A percentile compares a stretch with the other conserved stretches of the same genome.
Evolutionary conservation across 1,139 yeast genomes (phyloP).

Genomic region (Diutina rugosa): DNA sequence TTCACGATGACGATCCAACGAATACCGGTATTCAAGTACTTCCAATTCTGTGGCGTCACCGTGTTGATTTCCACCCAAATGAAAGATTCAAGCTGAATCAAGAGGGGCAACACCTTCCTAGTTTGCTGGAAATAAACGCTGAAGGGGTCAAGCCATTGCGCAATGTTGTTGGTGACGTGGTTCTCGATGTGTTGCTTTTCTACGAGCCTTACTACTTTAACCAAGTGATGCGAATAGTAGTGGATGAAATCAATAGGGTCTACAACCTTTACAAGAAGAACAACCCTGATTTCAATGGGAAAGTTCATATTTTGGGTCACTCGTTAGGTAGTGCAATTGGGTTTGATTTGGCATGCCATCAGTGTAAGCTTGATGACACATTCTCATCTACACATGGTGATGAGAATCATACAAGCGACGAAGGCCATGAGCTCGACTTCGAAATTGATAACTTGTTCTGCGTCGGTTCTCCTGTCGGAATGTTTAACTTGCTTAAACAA

Average conservation of each 20-base stretch:
- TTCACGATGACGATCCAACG: constrained; percentile 11
- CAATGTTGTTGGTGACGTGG: constrained; percentile 71
- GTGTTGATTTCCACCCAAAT: constrained; percentile 46
- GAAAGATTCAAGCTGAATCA: constrained; percentile 19
- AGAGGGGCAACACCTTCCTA: constrained; percentile 30
- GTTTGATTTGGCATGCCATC: constrained; percentile 60
- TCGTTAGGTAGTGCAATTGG: constrained; percentile 83
- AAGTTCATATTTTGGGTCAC: constrained; percentile 78
- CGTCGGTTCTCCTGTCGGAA: constrained; percentile 85
- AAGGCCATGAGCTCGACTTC: constrained; percentile 31
- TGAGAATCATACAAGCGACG: constrained; percentile 8
- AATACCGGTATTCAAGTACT: constrained; percentile 63
- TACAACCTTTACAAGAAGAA: constrained; percentile 44
- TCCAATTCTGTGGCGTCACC: constrained; percentile 72
- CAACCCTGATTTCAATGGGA: constrained; percentile 70
- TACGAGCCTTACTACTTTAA: constrained; percentile 65
- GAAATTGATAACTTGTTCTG: constrained; percentile 66
- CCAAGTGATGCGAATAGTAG: constrained; percentile 54
- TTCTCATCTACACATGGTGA: background rate
- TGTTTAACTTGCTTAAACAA: constrained; percentile 60
- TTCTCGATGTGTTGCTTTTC: constrained; percentile 72
- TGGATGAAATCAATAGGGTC: constrained; percentile 56
- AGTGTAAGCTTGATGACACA: constrained; percentile 20
- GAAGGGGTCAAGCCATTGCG: constrained; percentile 71
- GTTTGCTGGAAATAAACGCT: constrained; percentile 62